Conservation (phyloP, 768 basidiomycete genomes). For the Astraeus odoratus region DNA sequence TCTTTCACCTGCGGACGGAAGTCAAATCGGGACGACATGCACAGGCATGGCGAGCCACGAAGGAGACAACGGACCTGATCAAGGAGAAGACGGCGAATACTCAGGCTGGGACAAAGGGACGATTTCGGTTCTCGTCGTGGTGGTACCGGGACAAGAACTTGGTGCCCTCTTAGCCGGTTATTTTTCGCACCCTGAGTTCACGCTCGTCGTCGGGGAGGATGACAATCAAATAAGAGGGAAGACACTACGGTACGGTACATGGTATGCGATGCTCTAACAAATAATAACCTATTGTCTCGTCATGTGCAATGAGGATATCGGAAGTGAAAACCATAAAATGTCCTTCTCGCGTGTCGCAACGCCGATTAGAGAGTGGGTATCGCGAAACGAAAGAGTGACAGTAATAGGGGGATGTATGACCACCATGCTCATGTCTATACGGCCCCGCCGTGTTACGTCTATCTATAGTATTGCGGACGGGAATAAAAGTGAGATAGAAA, state of each 20-base stretch:
- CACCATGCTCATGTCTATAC: conserved; percentile 38
- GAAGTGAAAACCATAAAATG: conserved; percentile 33
- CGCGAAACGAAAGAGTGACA: conserved; percentile 48
- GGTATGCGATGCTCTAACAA: conserved; percentile 62
- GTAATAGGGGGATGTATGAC: conserved; percentile 29
- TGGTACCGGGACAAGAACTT: not conserved
- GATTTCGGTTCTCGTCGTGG: not conserved
- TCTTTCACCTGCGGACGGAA: too few species aligned
- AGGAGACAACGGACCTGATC: too few species aligned
- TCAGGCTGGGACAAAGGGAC: not conserved
- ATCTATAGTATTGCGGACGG: conserved; percentile 29
- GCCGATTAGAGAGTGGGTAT: conserved; percentile 39
- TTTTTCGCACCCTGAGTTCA: conserved; percentile 10
- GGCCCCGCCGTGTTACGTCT: conserved; percentile 39
- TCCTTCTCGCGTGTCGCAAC: conserved; percentile 44
- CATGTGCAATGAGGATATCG: conserved; percentile 32
- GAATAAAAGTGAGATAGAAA: too few species aligned
- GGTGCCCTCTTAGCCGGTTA: conserved; percentile 2
- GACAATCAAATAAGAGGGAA: conserved; percentile 20
- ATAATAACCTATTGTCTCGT: conserved; percentile 53
- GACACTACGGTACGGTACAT: conserved; percentile 33
- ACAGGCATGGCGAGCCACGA: not conserved
- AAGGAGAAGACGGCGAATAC: too few species aligned
- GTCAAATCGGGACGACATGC: not conserved
- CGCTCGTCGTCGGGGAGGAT: conserved; percentile 5